Evolutionary conservation across 345 rosid genomes (phyloP).

Genomic region (Noccaea caerulescens): DNA sequence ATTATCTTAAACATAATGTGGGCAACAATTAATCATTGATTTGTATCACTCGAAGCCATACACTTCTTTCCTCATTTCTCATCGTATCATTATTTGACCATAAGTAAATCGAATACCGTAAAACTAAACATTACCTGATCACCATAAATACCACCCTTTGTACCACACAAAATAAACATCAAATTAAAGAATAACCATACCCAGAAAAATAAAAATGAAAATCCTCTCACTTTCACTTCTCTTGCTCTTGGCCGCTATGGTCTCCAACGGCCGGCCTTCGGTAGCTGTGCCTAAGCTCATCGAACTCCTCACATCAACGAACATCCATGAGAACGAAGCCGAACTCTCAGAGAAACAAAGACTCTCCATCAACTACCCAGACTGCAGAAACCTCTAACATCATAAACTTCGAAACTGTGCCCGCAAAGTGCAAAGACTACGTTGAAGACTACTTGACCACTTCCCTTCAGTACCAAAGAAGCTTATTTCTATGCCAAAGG

Average conservation of each 20-base stretch:
- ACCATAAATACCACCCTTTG: conserved; percentile 28
- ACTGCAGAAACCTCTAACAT: conserved; percentile 50
- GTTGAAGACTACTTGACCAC: conserved; percentile 48
- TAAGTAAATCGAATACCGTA: neutral
- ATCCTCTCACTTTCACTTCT: conserved; percentile 34
- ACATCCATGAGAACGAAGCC: neutral
- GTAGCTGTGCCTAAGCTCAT: conserved; percentile 9
- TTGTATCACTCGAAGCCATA: neutral
- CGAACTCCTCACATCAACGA: conserved; percentile 13
- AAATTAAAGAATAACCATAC: conserved; percentile 22
- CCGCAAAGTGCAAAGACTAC: conserved; percentile 48
- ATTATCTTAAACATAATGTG: neutral
- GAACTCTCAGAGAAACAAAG: neutral
- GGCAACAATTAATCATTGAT: no score
- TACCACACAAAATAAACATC: conserved; percentile 18
- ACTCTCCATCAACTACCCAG: conserved; percentile 36
- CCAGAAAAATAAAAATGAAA: conserved; percentile 24
- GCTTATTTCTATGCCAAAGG: conserved; percentile 50
- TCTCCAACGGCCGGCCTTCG: conserved; percentile 18
- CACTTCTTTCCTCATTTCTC: neutral
- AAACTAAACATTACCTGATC: neutral
- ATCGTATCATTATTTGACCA: neutral
- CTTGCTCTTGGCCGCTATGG: conserved; percentile 40
- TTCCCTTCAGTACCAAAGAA: conserved; percentile 45
- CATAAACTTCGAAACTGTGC: conserved; percentile 51